Base-by-base conservation (phyloP, 176 grass and related monocot species). In the Tillandsia leiboldiana region DNA sequence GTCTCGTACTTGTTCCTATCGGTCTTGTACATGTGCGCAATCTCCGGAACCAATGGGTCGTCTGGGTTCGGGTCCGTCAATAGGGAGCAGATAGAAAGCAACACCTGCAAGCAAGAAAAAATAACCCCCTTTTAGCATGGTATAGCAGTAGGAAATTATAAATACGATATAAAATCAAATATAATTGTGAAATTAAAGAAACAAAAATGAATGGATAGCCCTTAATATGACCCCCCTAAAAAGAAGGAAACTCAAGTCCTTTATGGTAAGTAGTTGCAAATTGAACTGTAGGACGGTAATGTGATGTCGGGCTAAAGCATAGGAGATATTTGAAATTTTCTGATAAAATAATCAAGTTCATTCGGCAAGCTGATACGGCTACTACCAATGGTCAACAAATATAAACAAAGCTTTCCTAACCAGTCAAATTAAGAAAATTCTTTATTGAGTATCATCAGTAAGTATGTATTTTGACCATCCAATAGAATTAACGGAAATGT, bases 1-100 rank as follows among this genome's bases (percentile, higher is more conserved):
- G 75, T 53, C 63, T 88, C 86, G 0, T 88, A 88, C 68, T 88
- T 88, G 0, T 68, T 22, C 47, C 78, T 71, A 69, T 88, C 86
- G 0, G 78, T 84, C 86, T 85, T 88, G 86, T 88, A 88, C 78
- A 88, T 88, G 50, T 88, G 86, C 0, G 86, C 86, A 69, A 88
- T 88, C 82, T 88, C 86, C 1, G 86, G 86, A 22, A 84, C 86
- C 52, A 88, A 80, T 49, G 86, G 86, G 1, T 88, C 86, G 20
- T 88, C 86, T 14, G 86, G 86, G 82, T 88, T 88, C 67, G 86
- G 86, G 48, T 88, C 86, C 9, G 86, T 88, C 62, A 88, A 51
- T 50, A 88, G 53, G 17, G 86, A 88, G 29, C 86, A 88, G 54
- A 88, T 88, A 63, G 86, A 88, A 56, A 88, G 86, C 78, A 88